Percentiles rank a stretch among this genome's conserved stretches.
These are phyloP conservation scores for Yamadazyma takamatsuzukensis DNA, from an alignment of 805 yeast species.

Conservation along the genomic window DNA sequence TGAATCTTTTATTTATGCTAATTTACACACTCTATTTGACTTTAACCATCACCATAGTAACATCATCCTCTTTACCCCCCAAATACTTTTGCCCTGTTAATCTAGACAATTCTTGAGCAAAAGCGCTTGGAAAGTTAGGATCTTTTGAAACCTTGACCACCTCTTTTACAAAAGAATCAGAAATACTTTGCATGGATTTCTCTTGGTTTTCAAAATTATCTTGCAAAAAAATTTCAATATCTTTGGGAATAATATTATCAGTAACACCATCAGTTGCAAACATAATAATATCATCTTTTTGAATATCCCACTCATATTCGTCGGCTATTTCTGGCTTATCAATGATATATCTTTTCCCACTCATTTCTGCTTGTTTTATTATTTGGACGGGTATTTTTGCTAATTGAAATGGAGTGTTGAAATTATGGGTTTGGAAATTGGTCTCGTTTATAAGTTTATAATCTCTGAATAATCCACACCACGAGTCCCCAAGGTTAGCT, in stretches of 20 bases:
- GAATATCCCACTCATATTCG: conserved; percentile 57
- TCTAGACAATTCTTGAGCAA: conserved; percentile 71
- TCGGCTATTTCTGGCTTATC: conserved; percentile 72
- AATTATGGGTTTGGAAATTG: conserved; percentile 75
- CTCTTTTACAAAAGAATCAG: conserved; percentile 56
- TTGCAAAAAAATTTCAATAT: conserved; percentile 63
- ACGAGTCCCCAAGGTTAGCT: conserved; percentile 91
- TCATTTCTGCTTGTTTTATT: conserved; percentile 47
- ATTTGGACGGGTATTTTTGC: conserved; percentile 74
- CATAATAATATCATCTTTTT: conserved; percentile 70
- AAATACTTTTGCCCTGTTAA: conserved; percentile 64
- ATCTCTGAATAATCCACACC: conserved; percentile 82
- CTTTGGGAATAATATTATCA: conserved; percentile 75
- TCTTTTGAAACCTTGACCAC: conserved; percentile 72
- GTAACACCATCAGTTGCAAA: conserved; percentile 94
- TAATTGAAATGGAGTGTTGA: conserved; percentile 90
- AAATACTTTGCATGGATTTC: conserved; percentile 42
- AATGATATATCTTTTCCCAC: conserved; percentile 62
- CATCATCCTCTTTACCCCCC: conserved; percentile 97
- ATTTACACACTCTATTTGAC: conserved; percentile 30
- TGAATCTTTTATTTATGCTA: too few species aligned
- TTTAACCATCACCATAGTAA: conserved; percentile 74
- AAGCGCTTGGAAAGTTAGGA: conserved; percentile 74
- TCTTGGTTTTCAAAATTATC: conserved; percentile 42
- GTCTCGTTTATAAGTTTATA: conserved; percentile 61